Percentiles rank a stretch among this genome's conserved stretches.
These are phyloP conservation scores for Pseudozyma sp. DNA, from an alignment of 1,284 basidiomycete species.

Conservation along the genomic window DNA sequence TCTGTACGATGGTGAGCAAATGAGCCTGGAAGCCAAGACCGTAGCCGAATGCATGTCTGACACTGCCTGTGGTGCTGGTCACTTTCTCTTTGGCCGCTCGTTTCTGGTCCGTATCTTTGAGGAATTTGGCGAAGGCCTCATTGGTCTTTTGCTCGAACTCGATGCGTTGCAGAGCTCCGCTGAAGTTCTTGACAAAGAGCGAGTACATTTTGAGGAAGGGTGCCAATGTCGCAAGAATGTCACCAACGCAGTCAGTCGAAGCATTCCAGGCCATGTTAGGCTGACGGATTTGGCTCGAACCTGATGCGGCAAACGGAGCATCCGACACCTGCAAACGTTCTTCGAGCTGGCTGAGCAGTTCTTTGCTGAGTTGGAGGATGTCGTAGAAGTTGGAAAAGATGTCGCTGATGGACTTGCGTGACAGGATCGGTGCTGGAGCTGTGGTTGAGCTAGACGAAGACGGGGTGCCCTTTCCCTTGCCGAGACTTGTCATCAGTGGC, in stretches of 20 bases:
- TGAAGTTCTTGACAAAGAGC: conserved; percentile 68
- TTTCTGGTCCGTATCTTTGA: conserved; percentile 57
- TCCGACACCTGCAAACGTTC: conserved; percentile 68
- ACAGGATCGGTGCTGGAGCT: conserved; percentile 77
- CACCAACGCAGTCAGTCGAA: conserved; percentile 55
- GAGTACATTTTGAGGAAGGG: conserved; percentile 69
- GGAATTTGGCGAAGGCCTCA: conserved; percentile 59
- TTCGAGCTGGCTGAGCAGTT: conserved; percentile 77
- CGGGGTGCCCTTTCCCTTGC: conserved; percentile 69
- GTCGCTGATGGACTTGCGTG: conserved; percentile 77
- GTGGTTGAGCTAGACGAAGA: conserved; percentile 74
- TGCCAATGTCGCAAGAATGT: conserved; percentile 65
- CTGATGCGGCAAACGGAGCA: conserved; percentile 61
- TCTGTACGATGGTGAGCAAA: conserved; percentile 65
- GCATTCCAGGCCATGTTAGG: conserved; percentile 54
- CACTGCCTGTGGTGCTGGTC: conserved; percentile 17
- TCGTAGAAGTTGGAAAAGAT: conserved; percentile 91
- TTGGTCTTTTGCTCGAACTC: conserved; percentile 61
- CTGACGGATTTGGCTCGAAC: conserved; percentile 69
- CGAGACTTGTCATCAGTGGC: conserved; percentile 51
- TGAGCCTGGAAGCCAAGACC: conserved; percentile 66
- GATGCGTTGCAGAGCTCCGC: conserved; percentile 62
- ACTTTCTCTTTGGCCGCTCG: conserved; percentile 31
- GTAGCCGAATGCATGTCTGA: conserved; percentile 50
- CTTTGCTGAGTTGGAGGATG: conserved; percentile 86